phyloP scores from a whole-genome alignment of 208 protist genomes.

The Leishmania martiniquensis region DNA sequence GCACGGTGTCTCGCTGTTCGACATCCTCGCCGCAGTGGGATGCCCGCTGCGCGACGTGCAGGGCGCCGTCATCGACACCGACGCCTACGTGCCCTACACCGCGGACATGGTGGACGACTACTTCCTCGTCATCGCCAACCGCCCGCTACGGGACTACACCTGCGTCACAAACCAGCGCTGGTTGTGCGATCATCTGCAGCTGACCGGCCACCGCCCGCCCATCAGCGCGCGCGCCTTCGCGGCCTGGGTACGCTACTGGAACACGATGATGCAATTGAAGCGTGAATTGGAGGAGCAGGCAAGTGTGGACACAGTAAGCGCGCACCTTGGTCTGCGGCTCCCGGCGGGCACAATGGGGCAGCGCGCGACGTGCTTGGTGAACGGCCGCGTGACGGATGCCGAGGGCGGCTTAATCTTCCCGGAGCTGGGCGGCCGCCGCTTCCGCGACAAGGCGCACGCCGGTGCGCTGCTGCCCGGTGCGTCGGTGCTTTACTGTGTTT shows the following conservation, averaged over 20 bases:
- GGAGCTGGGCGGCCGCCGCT: slow-evolving; percentile 16
- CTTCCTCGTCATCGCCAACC: slow-evolving; percentile 25
- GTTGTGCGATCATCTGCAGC: slow-evolving; percentile 17
- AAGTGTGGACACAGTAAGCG: slow-evolving; percentile 9
- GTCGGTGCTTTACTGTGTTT: slow-evolving; percentile 10
- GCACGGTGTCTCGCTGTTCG: slow-evolving; percentile 21
- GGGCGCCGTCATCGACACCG: slow-evolving; percentile 10
- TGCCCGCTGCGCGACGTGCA: slow-evolving; percentile 12
- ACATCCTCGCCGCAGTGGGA: slow-evolving; percentile 15
- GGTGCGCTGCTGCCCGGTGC: slow-evolving; percentile 17
- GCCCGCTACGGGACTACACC: slow-evolving; percentile 27
- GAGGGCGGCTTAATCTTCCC: slow-evolving; percentile 23
- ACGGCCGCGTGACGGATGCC: slow-evolving; percentile 22
- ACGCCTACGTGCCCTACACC: slow-evolving; percentile 27
- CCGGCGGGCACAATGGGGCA: neutral
- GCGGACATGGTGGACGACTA: slow-evolving; percentile 15
- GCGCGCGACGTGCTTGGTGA: slow-evolving; percentile 26
- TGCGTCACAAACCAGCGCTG: slow-evolving; percentile 26
- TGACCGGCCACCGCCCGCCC: slow-evolving; percentile 4
- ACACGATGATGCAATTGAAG: slow-evolving; percentile 20
- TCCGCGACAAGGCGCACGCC: slow-evolving; percentile 3
- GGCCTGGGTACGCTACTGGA: slow-evolving; percentile 34
- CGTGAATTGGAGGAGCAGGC: slow-evolving; percentile 6
- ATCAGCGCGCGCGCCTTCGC: slow-evolving; percentile 15
- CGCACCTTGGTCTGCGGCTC: slow-evolving; percentile 25